Base-by-base conservation (phyloP, 2,329 filamentous ascomycete genomes). In the Scedosporium dehoogii region DNA sequence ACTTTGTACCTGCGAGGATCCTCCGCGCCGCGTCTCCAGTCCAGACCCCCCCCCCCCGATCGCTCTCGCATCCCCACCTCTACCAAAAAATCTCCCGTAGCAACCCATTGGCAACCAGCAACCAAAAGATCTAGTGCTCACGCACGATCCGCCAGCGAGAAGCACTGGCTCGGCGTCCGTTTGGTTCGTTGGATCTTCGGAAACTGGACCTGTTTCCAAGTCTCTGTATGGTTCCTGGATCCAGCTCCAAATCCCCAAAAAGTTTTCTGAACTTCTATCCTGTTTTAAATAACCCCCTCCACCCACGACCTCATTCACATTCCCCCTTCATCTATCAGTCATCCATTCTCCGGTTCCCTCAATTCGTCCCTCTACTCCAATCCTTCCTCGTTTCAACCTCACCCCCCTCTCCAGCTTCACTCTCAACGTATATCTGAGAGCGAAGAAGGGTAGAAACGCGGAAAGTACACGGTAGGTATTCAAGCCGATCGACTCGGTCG, bases 51-150 rank as follows among this genome's bases (percentile, higher is more conserved):
- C 33, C 57, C n/a, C 21, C 33, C 29, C 33, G 3, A 25, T 18
- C 14, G 21, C 21, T n/a, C 48, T 23, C 21, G 9, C 18, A 61
- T 57, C 60, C 60, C 60, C 60, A 62, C 60, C 60, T 58, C 60
- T 21, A n/a, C 29, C 48, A 53, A 61, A 53, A 33, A 12, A 53
- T 61, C 60, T 61, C 60, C 60, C 60, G 51, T 61, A 38, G 60
- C 60, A 61, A 61, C 60, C 60, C 33, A 57, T 42, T 18, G 38
- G 41, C 58, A 27, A 42, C 29, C 29, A 61, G 51, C 60, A 61
- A 53, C 51, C 60, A 61, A 57, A 61, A 61, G 55, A 44, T 51
- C 38, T 33, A 55, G 58, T 51, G 4, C 46, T 48, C 29, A 51
- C 41, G 59, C 59, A 60, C 59, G 25, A 53, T 60, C 59, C 57